Evolutionary conservation across 495 filamentous ascomycete species (phyloP).

Genomic region (Margaritispora aquatica): DNA sequence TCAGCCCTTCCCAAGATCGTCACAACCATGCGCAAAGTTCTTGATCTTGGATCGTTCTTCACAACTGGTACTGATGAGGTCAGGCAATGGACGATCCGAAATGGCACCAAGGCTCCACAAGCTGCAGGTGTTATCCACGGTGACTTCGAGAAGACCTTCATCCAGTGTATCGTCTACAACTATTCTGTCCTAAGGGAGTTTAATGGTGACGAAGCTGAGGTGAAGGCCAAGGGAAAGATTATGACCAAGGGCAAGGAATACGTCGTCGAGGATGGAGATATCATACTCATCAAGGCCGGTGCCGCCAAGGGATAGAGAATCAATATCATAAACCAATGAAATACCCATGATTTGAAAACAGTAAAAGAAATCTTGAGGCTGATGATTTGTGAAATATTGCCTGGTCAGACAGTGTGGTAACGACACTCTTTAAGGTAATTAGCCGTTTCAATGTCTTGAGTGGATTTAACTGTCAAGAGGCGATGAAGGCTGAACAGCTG

Average conservation of each 20-base stretch:
- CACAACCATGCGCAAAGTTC: constrained; percentile 84
- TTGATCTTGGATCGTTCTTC: constrained; percentile 93
- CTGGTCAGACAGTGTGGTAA: too few species aligned
- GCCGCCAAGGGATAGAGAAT: constrained; percentile 69
- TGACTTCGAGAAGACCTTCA: constrained; percentile 99
- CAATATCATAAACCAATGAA: constrained; percentile 10
- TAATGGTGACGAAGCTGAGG: constrained; percentile 76
- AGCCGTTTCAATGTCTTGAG: too few species aligned
- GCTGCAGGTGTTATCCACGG: constrained; percentile 98
- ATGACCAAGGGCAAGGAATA: constrained; percentile 99
- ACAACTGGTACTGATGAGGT: constrained; percentile 96
- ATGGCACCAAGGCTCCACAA: constrained; percentile 92
- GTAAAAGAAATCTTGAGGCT: too few species aligned
- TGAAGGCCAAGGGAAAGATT: constrained; percentile 91
- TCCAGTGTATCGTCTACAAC: constrained; percentile 91
- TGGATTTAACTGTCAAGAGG: too few species aligned
- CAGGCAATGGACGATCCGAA: constrained; percentile 95
- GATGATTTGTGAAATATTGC: too few species aligned
- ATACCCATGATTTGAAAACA: neutral
- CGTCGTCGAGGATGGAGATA: constrained; percentile 71
- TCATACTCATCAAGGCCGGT: constrained; percentile 88
- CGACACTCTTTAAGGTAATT: too few species aligned
- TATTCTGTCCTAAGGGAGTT: constrained; percentile 67
- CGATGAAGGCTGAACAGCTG: too few species aligned
- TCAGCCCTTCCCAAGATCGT: constrained; percentile 91